Conservation (phyloP, 2,329 filamentous ascomycete species). For the Colletotrichum shisoi region DNA sequence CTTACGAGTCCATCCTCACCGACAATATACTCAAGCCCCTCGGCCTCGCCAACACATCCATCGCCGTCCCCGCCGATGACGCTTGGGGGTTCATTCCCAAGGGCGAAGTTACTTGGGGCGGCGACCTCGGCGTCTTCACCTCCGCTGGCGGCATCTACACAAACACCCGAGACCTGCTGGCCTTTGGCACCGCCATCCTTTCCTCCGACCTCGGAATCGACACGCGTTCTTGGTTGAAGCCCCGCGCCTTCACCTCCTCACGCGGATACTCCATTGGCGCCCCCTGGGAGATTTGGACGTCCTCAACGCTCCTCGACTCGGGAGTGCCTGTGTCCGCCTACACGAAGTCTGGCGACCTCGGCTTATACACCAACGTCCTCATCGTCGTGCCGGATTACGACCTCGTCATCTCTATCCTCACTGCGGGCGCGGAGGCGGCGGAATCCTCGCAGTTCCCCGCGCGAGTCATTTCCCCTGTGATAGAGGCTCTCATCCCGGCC, state of each 20-base stretch:
- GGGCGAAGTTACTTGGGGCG: constrained; percentile 50
- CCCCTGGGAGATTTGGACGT: constrained; percentile 49
- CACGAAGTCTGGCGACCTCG: constrained; percentile 48
- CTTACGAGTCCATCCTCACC: constrained; percentile 45
- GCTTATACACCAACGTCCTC: constrained; percentile 46
- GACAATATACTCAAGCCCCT: constrained; percentile 53
- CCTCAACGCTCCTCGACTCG: constrained; percentile 45
- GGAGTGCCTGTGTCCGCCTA: constrained; percentile 47
- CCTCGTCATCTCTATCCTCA: constrained; percentile 51
- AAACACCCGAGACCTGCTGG: constrained; percentile 53
- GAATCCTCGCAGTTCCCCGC: constrained; percentile 37
- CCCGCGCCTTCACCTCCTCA: constrained; percentile 51
- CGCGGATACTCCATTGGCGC: constrained; percentile 50
- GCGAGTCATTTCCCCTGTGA: constrained; percentile 43
- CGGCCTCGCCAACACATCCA: constrained; percentile 53
- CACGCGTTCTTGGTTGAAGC: constrained; percentile 59
- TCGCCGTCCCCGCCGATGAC: constrained; percentile 46
- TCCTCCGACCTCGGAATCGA: constrained; percentile 51
- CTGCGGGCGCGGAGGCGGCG: constrained; percentile 46
- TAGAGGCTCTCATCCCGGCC: constrained; percentile 51
- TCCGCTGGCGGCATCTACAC: constrained; percentile 55
- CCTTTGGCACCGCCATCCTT: constrained; percentile 54
- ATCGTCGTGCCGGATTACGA: constrained; percentile 51
- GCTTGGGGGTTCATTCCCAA: constrained; percentile 49
- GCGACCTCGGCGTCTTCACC: constrained; percentile 48